Evolutionary conservation across 306 rosid genomes (phyloP), one percentile per base, ranked within the genome.

Genomic region (Sphenostylis stenocarpa): DNA sequence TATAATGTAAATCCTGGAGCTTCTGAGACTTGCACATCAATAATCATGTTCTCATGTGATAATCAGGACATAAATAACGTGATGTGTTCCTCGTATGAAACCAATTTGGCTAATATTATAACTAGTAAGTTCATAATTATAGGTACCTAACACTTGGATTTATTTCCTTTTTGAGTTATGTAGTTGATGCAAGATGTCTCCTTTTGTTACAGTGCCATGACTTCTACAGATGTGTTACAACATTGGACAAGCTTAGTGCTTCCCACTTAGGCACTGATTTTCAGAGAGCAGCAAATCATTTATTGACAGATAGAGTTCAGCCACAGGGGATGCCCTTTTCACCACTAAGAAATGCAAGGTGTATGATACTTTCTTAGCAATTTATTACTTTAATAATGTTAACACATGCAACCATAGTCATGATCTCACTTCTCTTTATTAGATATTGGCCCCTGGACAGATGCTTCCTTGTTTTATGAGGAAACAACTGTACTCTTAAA

Each of bases 301-400:
- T 44, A 3, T 56, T 19, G 44, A 62, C n/a, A 49, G 57, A 73
- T 69, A 43, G 55, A 45, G 72, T 79, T 73, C 73, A 80, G 88
- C 71, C 74, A 21, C 53, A 75, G 68, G 24, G 41, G 75, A 74
- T 57, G 47, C n/a, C 49, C 55, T 74, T 72, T 72, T 62, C 64
- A 80, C 19, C 43, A 33, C 84, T 31, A 41, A 45, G 67, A 76
- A 67, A 70, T 53, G 48, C 86, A 72, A 82, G 81, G 85, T 88
- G 61, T 58, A 43, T 61, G 66, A 66, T 20, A 61, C 39, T 70
- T 80, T 76, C 73, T 53, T 82, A 31, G 51, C 72, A 56, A 61
- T 17, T 6, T 45, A 41, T 66, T 66, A 55, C 14, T 57, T 70
- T 53, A 61, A 73, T 73, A 36, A 52, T 76, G 39, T 73, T 8